A percentile compares a stretch with the other conserved stretches of the same genome.
phyloP scores from a whole-genome alignment of 148 eudicot genomes.

The Camellia granthamiana region DNA sequence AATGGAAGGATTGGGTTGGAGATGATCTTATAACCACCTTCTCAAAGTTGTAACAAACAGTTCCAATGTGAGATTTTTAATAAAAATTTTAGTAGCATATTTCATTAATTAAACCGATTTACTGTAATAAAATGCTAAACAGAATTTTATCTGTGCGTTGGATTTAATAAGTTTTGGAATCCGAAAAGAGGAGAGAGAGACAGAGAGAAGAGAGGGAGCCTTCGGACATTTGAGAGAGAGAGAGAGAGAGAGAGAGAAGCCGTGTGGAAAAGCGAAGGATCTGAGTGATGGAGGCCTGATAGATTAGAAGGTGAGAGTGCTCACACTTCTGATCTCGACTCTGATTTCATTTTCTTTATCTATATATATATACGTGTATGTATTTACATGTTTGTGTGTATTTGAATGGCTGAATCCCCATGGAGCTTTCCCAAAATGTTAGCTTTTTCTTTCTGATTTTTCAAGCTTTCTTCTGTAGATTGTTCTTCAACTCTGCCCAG shows the following conservation, averaged over 20 bases:
- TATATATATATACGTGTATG: background rate
- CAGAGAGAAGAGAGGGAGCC: background rate
- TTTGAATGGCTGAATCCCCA: background rate
- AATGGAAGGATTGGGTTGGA: no score
- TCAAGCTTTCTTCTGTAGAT: background rate
- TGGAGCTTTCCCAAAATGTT: background rate
- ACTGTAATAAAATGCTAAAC: background rate
- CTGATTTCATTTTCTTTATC: background rate
- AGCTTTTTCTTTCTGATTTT: background rate
- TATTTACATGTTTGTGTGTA: background rate
- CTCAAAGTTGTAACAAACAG: no score
- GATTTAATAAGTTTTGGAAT: constrained; percentile 35
- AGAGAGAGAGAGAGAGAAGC: constrained; percentile 4
- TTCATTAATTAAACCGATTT: background rate
- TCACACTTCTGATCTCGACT: no score
- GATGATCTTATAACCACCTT: no score
- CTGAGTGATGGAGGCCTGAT: background rate
- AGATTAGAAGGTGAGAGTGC: constrained; percentile 3
- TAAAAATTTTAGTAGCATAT: no score
- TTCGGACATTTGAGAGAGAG: background rate
- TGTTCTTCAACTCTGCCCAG: background rate
- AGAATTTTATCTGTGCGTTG: constrained; percentile 16
- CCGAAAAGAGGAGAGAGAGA: constrained; percentile 9
- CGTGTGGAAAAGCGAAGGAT: constrained; percentile 8
- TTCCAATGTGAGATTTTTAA: no score